These are phyloP conservation scores for Coccinonectria pachysandricola DNA, from an alignment of 2,329 filamentous ascomycete genomes.

Conservation along the genomic window DNA sequence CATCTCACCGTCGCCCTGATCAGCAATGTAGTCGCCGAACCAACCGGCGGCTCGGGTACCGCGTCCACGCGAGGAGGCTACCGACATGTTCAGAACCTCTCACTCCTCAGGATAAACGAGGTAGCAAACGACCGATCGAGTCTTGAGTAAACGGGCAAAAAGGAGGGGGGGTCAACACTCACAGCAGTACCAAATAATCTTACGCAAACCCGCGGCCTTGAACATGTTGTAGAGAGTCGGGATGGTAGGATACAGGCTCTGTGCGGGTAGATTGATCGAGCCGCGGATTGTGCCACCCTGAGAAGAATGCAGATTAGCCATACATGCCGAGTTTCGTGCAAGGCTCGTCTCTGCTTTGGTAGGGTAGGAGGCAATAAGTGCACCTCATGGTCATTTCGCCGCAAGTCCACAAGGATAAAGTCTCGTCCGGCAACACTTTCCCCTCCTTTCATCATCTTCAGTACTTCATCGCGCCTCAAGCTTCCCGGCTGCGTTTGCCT, in stretches of 20 bases:
- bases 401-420: constrained; percentile 35
- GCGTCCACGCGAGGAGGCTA: constrained; percentile 44
- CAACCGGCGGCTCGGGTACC: constrained; percentile 44
- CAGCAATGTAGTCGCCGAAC: constrained; percentile 41
- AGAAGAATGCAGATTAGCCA: not conserved
- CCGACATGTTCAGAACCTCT: constrained; percentile 1
- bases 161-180: constrained; percentile 8
- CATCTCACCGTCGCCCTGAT: constrained; percentile 29
- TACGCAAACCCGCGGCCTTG: constrained; percentile 28
- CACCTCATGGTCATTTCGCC: constrained; percentile 32
- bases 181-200: constrained; percentile 41
- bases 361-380: constrained; percentile 1
- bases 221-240: constrained; percentile 32
- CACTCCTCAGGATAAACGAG: not conserved
- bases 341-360: not conserved
- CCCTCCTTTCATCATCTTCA: constrained; percentile 22
- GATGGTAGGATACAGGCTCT: constrained; percentile 33
- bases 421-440: constrained; percentile 17
- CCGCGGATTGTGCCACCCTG: constrained; percentile 46
- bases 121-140: no score
- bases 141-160: not conserved
- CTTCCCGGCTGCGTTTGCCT: constrained; percentile 12
- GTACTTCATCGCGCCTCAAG: constrained; percentile 23
- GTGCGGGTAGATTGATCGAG: constrained; percentile 42
- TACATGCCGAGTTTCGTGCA: not conserved